phyloP scores from a whole-genome alignment of 306 rosid species.

The Inga oerstediana region DNA sequence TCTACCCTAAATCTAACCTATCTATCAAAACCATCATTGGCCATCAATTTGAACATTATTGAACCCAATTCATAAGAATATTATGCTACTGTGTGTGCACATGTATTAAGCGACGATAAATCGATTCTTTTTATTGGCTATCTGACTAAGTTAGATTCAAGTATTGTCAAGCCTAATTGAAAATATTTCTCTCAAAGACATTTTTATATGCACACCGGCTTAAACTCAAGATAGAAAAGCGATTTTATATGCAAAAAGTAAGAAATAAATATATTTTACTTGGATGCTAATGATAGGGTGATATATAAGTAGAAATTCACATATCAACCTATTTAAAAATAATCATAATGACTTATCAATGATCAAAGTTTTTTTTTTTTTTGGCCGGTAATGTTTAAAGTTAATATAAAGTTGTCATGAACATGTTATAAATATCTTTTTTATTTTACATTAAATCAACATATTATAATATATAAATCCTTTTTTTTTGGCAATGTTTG shows the following conservation, averaged over 20 bases:
- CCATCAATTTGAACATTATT: constrained; percentile 42
- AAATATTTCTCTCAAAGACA: no score
- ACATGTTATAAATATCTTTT: constrained; percentile 1
- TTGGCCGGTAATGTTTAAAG: no score
- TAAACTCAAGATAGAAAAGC: not conserved
- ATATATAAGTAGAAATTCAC: not conserved
- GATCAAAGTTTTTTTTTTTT: not conserved
- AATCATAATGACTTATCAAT: not conserved
- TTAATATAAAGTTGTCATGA: constrained; percentile 20
- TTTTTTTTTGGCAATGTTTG: not conserved
- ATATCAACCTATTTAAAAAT: not conserved
- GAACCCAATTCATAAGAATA: constrained; percentile 29
- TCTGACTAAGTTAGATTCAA: no score
- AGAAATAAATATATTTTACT: not conserved
- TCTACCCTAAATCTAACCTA: constrained; percentile 14
- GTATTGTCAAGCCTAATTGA: no score
- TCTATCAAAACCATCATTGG: constrained; percentile 21
- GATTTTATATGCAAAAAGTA: not conserved
- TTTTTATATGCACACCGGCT: no score
- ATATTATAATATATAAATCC: not conserved
- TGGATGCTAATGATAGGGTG: not conserved
- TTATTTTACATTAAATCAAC: not conserved
- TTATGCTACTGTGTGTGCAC: not conserved
- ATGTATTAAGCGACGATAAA: not conserved
- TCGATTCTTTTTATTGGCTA: no score